Evolutionary conservation across 108 stramenopile genomes (phyloP).

Genomic region (Skeletonema potamos): DNA sequence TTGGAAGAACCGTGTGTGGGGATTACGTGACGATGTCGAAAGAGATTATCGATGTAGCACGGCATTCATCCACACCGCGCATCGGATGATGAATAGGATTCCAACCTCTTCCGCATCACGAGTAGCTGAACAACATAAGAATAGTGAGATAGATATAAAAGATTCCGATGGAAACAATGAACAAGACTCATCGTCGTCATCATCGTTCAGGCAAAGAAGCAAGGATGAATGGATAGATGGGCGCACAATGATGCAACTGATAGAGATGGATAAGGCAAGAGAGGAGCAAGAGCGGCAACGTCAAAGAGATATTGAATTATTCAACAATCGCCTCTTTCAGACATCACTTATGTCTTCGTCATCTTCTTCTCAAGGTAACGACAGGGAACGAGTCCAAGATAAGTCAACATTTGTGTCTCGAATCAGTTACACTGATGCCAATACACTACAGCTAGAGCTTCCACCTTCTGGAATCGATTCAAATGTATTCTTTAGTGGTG

Average conservation of each 20-base stretch:
- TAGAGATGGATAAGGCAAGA: not conserved
- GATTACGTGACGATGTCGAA: not conserved
- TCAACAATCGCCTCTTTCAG: not conserved
- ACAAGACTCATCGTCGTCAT: not conserved
- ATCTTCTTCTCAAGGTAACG: not conserved
- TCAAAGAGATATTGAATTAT: not conserved
- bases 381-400: not conserved
- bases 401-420: not conserved
- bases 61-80: not conserved
- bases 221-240: conserved; percentile 21
- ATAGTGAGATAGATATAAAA: not conserved
- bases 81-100: not conserved
- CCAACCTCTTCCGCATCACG: not conserved
- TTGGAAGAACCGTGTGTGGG: not conserved
- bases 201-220: not conserved
- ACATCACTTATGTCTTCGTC: not conserved
- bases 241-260: conserved; percentile 11
- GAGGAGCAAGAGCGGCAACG: not conserved
- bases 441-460: conserved; percentile 36
- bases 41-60: not conserved
- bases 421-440: conserved; percentile 34
- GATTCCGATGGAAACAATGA: not conserved
- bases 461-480: conserved; percentile 19
- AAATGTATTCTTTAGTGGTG: conserved; percentile 15
- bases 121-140: not conserved